phyloP scores from a whole-genome alignment of 495 filamentous ascomycete species.

The Antarctomyces pellizariae region DNA sequence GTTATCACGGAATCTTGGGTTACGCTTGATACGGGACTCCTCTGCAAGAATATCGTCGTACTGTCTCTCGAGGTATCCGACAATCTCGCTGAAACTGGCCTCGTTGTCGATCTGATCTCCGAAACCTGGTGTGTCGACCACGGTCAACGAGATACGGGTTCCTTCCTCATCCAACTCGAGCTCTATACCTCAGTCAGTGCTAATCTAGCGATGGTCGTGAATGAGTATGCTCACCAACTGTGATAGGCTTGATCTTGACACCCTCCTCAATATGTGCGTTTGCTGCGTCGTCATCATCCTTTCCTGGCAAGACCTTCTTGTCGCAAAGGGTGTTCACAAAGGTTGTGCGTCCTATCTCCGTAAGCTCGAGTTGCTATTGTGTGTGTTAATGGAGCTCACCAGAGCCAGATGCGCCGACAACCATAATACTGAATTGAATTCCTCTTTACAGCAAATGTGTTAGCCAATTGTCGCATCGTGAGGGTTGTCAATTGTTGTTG shows the following conservation, averaged over 20 bases:
- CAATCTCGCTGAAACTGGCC: conserved; percentile 92
- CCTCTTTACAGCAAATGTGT: too few species aligned
- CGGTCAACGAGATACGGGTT: conserved; percentile 90
- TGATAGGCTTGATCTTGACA: conserved; percentile 94
- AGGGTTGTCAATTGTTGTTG: too few species aligned
- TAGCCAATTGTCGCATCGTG: too few species aligned
- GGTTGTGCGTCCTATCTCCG: conserved; percentile 65
- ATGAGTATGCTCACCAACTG: conserved; percentile 47
- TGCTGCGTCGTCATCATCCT: conserved; percentile 73
- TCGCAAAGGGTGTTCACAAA: conserved; percentile 99
- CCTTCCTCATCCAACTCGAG: conserved; percentile 95
- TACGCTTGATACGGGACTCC: conserved; percentile 99
- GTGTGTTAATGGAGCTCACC: conserved; percentile 30
- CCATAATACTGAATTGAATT: conserved; percentile 99
- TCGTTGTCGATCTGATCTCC: conserved; percentile 99
- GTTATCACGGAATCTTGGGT: conserved; percentile 96
- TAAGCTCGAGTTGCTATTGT: not conserved
- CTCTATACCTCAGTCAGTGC: conserved; percentile 27
- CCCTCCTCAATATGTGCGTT: conserved; percentile 87
- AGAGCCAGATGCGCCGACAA: conserved; percentile 94
- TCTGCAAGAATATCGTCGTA: conserved; percentile 98
- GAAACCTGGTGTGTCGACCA: conserved; percentile 95
- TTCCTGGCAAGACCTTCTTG: conserved; percentile 67
- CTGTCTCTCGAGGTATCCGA: conserved; percentile 92
- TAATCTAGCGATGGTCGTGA: conserved; percentile 1